Evolutionary conservation across 2,329 filamentous ascomycete genomes (phyloP).

Genomic region (Aspergillus fructus): DNA sequence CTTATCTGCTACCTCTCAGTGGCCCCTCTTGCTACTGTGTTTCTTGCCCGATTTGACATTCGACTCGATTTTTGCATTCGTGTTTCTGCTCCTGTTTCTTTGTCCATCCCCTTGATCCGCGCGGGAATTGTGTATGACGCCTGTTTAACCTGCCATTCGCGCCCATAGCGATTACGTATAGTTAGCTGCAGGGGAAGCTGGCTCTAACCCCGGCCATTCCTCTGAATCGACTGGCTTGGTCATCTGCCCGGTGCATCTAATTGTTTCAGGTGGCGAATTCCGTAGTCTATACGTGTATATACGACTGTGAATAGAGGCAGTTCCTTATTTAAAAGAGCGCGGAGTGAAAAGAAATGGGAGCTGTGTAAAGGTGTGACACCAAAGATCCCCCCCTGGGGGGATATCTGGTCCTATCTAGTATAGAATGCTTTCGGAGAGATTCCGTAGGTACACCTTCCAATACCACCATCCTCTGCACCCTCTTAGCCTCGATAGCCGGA

Average conservation of each 20-base stretch:
- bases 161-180: slow-evolving; percentile 9
- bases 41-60: neutral
- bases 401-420: too few relatives aligned
- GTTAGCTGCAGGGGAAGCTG: slow-evolving; percentile 15
- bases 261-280: neutral
- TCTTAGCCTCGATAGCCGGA: too few relatives aligned
- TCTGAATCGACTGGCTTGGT: slow-evolving; percentile 8
- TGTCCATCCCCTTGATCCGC: neutral
- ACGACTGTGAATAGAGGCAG: too few relatives aligned
- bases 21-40: slow-evolving; percentile 10
- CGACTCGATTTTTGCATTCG: slow-evolving; percentile 10
- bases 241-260: neutral
- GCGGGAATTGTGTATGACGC: slow-evolving; percentile 16
- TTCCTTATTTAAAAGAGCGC: too few relatives aligned
- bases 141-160: neutral
- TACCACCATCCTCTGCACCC: too few relatives aligned
- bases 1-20: slow-evolving; percentile 20
- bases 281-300: neutral
- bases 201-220: slow-evolving; percentile 10
- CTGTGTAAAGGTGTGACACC: too few relatives aligned
- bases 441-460: too few relatives aligned
- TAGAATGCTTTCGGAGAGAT: too few relatives aligned
- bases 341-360: too few relatives aligned
- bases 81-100: slow-evolving; percentile 13
- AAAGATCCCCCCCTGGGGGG: too few relatives aligned